Percentiles rank a stretch among this genome's conserved stretches.
These are phyloP conservation scores for Neurospora hispaniola DNA, from an alignment of 495 filamentous ascomycete genomes.

Conservation along the genomic window DNA sequence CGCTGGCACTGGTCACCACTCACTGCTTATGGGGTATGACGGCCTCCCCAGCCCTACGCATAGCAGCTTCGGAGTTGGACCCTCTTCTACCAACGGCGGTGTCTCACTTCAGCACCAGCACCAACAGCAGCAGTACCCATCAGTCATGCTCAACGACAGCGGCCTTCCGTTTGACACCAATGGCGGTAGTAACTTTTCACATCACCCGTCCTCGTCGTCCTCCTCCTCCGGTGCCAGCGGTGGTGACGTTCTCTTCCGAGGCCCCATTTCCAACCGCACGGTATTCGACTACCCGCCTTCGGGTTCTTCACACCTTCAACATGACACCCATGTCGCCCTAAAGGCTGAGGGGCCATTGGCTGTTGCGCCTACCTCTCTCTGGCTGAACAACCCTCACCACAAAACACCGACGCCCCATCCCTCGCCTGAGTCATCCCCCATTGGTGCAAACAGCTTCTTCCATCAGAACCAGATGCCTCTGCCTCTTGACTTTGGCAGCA, in stretches of 20 bases:
- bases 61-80: not conserved
- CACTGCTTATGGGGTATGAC: not conserved
- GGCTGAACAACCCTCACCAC: not conserved
- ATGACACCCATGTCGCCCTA: not conserved
- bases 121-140: not conserved
- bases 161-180: not conserved
- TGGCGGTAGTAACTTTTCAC: not conserved
- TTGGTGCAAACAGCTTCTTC: not conserved
- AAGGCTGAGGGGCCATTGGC: not conserved
- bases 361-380: not conserved
- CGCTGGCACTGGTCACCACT: not conserved
- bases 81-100: not conserved
- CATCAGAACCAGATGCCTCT: not conserved
- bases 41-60: not conserved
- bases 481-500: not conserved
- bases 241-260: not conserved
- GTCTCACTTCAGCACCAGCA: not conserved
- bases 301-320: not conserved
- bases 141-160: not conserved
- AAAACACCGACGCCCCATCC: not conserved
- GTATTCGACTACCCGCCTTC: not conserved
- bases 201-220: not conserved
- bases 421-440: not conserved
- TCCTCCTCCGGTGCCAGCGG: not conserved
- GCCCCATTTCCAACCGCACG: not conserved